Percentiles rank a stretch among this genome's conserved stretches.
phyloP scores from a whole-genome alignment of 2,329 filamentous ascomycete genomes.

The Pseudogymnoascus sp. region DNA sequence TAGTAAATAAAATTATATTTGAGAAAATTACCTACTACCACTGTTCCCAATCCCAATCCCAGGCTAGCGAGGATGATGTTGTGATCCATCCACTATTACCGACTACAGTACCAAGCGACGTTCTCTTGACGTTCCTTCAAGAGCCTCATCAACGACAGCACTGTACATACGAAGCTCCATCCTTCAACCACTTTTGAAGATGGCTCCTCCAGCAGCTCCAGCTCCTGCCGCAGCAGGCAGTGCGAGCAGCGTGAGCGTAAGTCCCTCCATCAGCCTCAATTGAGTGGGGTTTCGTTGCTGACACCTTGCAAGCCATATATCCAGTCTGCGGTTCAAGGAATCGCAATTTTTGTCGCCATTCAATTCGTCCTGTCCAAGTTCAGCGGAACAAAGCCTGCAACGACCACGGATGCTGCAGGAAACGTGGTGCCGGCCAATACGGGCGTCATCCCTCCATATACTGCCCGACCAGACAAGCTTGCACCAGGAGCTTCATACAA shows the following conservation, averaged over 20 bases:
- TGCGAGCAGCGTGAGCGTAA: conserved; percentile 27
- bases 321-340: conserved; percentile 40
- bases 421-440: conserved; percentile 46
- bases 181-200: conserved; percentile 17
- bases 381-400: conserved; percentile 39
- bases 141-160: conserved; percentile 5
- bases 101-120: neutral
- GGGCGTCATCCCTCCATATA: conserved; percentile 55
- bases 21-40: neutral
- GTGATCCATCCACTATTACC: conserved; percentile 1
- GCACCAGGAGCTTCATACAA: conserved; percentile 58
- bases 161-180: neutral
- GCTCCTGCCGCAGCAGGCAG: conserved; percentile 23
- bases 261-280: conserved; percentile 1
- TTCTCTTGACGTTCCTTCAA: neutral
- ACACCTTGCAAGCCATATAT: conserved; percentile 22
- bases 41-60: neutral
- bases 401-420: conserved; percentile 46
- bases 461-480: conserved; percentile 53
- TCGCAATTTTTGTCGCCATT: conserved; percentile 49
- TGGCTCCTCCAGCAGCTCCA: conserved; percentile 28
- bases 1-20: neutral
- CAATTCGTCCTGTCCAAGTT: conserved; percentile 52
- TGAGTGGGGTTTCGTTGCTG: conserved; percentile 13
- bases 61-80: conserved; percentile 4